Conservation (phyloP, 1,284 basidiomycete genomes). For the Moniliophthora roreri region DNA sequence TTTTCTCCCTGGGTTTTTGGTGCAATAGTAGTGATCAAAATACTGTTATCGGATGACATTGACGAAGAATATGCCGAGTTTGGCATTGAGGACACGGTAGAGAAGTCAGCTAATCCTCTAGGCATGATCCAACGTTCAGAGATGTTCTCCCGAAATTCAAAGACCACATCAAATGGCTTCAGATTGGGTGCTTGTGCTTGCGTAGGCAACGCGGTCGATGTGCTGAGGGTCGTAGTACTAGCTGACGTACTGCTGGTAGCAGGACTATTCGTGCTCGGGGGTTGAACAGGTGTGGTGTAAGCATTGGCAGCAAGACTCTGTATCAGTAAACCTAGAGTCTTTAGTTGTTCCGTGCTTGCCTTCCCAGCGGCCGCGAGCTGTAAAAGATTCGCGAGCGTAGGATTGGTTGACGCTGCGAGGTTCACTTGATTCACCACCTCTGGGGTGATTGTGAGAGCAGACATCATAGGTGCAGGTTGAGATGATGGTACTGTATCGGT, state of each 20-base stretch:
- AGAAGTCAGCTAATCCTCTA: conserved; percentile 44
- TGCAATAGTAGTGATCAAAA: neutral
- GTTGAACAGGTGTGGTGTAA: conserved; percentile 13
- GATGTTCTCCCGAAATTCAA: conserved; percentile 65
- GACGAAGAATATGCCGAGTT: conserved; percentile 12
- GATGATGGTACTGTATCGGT: neutral
- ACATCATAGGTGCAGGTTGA: conserved; percentile 37
- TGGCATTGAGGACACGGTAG: conserved; percentile 25
- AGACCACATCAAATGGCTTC: conserved; percentile 54
- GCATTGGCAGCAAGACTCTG: conserved; percentile 44
- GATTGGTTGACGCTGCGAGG: conserved; percentile 59
- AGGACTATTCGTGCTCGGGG: conserved; percentile 13
- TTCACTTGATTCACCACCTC: conserved; percentile 63
- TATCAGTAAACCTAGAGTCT: conserved; percentile 63
- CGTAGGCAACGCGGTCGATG: neutral
- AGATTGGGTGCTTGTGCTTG: neutral
- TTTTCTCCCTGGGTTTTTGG: neutral
- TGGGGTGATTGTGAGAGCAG: conserved; percentile 49
- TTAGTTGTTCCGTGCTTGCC: conserved; percentile 61
- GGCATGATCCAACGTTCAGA: conserved; percentile 66
- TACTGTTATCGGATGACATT: neutral
- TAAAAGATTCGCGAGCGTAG: conserved; percentile 60
- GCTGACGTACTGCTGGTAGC: neutral
- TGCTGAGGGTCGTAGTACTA: neutral
- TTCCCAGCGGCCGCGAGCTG: conserved; percentile 57